Evolutionary conservation across 2,329 filamentous ascomycete species (phyloP), one percentile per base, ranked within the genome.

Genomic region (Colletotrichum sp.): DNA sequence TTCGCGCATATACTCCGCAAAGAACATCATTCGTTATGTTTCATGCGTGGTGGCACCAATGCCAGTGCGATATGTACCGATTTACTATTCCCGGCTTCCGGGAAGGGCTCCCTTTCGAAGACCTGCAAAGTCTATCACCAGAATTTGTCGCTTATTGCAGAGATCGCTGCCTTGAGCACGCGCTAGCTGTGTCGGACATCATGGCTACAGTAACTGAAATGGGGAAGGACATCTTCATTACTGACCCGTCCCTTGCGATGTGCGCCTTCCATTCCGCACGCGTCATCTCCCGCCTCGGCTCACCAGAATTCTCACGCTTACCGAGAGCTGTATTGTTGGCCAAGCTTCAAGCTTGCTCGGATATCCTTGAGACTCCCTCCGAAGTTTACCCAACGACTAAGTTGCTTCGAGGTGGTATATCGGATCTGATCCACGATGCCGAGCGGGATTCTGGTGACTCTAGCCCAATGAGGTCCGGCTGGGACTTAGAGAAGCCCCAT

Each of bases 11-110:
- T 16, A 79, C 79, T 0, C 78, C 78, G 6, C 78, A 77, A 2
- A 68, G 80, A 9, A 80, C 78, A 1, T 70, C 79, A 1, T 80
- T 77, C 4, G 34, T 81, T 10, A 81, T 81, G 80, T 64, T 81
- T 0, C 80, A 81, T 30, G 76, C 77, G n/a, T 81, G 80, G 79
- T 80, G 79, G 79, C 80, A 81, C 55, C 80, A 81, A 26, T 77
- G 77, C 1, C 79, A 81, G 15, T 80, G 79, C 55, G 80, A 81
- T 21, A 75, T 81, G 6, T 81, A 78, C 26, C 76, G 80, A 3
- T 81, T 81, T 9, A 76, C 79, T 0, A 80, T 81, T 2, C 80
- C 79, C 0, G 80, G 71, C 4, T 70, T 76, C 28, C 66, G 75
- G 4, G 75, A 76, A 55, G 75, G 75, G 1, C 62, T 76, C 1